Evolutionary conservation across 108 stramenopile genomes (phyloP).

Genomic region (Epithemia pelagica): DNA sequence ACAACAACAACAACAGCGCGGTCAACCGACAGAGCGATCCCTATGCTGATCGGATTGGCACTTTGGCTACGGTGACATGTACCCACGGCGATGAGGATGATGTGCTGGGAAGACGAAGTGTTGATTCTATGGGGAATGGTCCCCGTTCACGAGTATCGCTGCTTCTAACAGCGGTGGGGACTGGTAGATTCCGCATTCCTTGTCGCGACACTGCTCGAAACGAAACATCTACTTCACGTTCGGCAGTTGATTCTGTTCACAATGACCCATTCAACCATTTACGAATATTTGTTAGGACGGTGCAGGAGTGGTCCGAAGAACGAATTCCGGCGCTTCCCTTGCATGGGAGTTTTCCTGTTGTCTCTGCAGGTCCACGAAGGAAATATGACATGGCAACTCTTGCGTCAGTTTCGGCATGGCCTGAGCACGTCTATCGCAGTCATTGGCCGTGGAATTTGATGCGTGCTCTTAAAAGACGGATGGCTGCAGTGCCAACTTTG

Average conservation of each 20-base stretch:
- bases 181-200: slow-evolving; percentile 43
- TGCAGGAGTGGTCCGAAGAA: slow-evolving; percentile 15
- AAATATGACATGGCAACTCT: neutral
- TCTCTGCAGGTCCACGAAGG: neutral
- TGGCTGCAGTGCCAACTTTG: neutral
- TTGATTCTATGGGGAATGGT: neutral
- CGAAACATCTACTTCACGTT: neutral
- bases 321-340: slow-evolving; percentile 4
- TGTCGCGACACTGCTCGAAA: neutral
- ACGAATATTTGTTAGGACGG: slow-evolving; percentile 6
- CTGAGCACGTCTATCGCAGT: slow-evolving; percentile 29
- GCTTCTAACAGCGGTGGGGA: slow-evolving; percentile 62
- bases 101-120: neutral
- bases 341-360: neutral
- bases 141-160: slow-evolving; percentile 9
- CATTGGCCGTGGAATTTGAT: slow-evolving; percentile 64
- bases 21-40: slow-evolving; percentile 20
- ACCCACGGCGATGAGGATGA: slow-evolving; percentile 49
- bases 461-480: neutral
- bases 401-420: slow-evolving; percentile 15
- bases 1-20: neutral
- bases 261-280: slow-evolving; percentile 6
- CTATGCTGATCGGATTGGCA: slow-evolving; percentile 56
- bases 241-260: neutral
- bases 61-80: slow-evolving; percentile 57